phyloP scores from a whole-genome alignment of 2,329 filamentous ascomycete species.

The Aspergillus ustus region DNA sequence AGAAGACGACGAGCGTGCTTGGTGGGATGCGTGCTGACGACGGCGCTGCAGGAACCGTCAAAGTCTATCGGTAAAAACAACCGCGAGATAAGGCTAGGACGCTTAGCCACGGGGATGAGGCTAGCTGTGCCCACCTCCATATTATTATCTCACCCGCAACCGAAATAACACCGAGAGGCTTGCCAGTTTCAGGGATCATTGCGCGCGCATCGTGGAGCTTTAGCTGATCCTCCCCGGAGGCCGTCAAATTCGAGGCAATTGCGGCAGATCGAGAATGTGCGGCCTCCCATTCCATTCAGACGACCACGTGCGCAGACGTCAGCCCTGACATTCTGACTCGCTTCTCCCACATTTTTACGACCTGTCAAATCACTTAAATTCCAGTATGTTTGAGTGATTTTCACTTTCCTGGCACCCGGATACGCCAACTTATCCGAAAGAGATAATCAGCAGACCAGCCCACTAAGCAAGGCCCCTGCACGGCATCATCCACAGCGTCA shows the following conservation, averaged over 20 bases:
- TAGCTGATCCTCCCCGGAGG: background rate
- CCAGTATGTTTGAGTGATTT: background rate
- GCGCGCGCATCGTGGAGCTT: background rate
- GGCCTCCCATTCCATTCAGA: background rate
- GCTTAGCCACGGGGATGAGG: background rate
- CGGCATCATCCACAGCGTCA: background rate
- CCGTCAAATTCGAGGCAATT: background rate
- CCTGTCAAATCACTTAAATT: background rate
- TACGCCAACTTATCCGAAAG: background rate
- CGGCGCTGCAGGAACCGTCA: slow-evolving; percentile 24
- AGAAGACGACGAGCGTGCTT: background rate
- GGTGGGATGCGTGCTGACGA: slow-evolving; percentile 8
- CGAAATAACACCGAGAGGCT: background rate
- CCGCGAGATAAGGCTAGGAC: background rate
- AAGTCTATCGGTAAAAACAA: slow-evolving; percentile 23
- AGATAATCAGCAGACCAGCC: background rate
- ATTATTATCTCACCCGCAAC: background rate
- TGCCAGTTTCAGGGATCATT: background rate
- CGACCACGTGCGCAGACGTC: background rate
- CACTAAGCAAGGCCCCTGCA: background rate
- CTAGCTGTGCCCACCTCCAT: background rate
- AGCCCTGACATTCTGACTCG: background rate
- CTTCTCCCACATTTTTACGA: background rate
- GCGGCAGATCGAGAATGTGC: slow-evolving; percentile 4
- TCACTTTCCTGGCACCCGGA: background rate